These are phyloP conservation scores for Salix brachista DNA, from an alignment of 345 rosid genomes.

Conservation along the genomic window DNA sequence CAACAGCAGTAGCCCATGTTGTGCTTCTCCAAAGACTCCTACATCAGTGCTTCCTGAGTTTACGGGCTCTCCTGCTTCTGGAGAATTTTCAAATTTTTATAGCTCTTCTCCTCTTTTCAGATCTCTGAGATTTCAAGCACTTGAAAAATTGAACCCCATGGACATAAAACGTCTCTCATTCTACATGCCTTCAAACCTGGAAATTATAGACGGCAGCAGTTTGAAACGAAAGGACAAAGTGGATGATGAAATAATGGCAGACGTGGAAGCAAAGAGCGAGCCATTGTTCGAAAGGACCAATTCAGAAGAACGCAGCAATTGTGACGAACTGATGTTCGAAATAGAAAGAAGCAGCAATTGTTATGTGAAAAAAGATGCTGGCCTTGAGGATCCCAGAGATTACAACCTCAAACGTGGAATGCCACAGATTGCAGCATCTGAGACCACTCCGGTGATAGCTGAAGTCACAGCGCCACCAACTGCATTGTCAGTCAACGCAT, in stretches of 20 bases:
- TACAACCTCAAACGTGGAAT: background rate
- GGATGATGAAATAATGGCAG: slow-evolving; percentile 21
- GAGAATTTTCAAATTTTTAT: slow-evolving; percentile 14
- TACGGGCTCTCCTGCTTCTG: slow-evolving; percentile 3
- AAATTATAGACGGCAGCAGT: slow-evolving; percentile 17
- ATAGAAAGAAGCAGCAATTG: background rate
- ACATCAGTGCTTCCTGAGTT: slow-evolving; percentile 46
- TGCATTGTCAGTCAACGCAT: slow-evolving; percentile 3
- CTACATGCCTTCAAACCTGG: slow-evolving; percentile 40
- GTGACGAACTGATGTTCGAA: background rate
- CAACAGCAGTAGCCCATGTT: slow-evolving; percentile 22
- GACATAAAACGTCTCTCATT: slow-evolving; percentile 59
- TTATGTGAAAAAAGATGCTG: slow-evolving; percentile 17
- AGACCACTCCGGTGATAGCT: background rate
- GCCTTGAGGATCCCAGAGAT: slow-evolving; percentile 9
- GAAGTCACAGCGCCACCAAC: background rate
- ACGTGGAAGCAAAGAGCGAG: slow-evolving; percentile 16
- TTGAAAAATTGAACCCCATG: slow-evolving; percentile 65
- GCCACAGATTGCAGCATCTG: background rate
- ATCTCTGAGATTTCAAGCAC: slow-evolving; percentile 57
- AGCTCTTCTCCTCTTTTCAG: slow-evolving; percentile 32
- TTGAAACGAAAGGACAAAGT: slow-evolving; percentile 19
- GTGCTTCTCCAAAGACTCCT: slow-evolving; percentile 48
- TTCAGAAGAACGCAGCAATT: background rate
- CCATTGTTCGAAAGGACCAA: background rate